phyloP scores from a whole-genome alignment of 345 rosid genomes.

The Boechera divaricarpa region DNA sequence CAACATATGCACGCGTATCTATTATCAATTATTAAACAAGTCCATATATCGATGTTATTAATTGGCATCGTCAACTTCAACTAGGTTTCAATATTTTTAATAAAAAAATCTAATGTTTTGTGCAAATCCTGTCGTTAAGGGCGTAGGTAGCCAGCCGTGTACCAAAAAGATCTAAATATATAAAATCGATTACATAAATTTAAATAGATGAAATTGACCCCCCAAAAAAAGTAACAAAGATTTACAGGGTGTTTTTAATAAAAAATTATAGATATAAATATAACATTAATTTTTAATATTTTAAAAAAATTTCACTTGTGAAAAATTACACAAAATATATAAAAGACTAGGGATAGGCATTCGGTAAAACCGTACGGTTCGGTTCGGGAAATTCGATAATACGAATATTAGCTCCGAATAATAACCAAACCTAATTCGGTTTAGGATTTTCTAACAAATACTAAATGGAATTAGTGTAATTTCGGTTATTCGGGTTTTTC shows the following conservation, averaged over 20 bases:
- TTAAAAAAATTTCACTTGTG: not conserved
- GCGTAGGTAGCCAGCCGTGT: not conserved
- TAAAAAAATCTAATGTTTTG: not conserved
- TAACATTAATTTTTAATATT: not conserved
- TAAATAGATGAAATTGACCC: not conserved
- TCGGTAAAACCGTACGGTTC: no score
- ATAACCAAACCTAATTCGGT: no score
- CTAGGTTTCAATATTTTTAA: not conserved
- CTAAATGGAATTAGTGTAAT: no score
- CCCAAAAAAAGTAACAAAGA: no score
- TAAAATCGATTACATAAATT: not conserved
- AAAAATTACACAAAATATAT: not conserved
- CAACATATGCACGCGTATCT: conserved; percentile 32
- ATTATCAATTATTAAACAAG: not conserved
- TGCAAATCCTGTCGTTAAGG: not conserved
- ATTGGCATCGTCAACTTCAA: conserved; percentile 37
- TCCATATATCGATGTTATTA: conserved; percentile 35
- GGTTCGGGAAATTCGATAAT: no score
- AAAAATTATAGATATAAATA: no score
- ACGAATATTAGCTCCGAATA: no score
- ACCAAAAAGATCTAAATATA: not conserved
- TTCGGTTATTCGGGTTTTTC: no score
- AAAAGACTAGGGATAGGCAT: no score
- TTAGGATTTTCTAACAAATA: no score
- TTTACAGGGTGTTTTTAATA: no score